These are phyloP conservation scores for Brachypodium distachyon DNA, from an alignment of 202 grass and related monocot species.

Conservation along the genomic window DNA sequence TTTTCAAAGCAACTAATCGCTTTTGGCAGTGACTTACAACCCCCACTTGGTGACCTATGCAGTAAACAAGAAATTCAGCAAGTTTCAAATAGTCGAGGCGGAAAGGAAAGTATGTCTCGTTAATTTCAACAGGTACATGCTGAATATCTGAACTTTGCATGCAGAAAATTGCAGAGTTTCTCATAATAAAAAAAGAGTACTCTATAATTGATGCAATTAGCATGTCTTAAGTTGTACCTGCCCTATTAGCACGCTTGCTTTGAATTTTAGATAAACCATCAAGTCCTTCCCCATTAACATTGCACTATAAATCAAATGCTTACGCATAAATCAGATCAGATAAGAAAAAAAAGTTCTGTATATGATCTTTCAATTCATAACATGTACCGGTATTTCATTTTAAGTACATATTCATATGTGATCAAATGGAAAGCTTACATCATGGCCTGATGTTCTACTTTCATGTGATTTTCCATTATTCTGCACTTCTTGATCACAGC, in stretches of 20 bases:
- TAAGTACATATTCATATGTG: not conserved
- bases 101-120: not conserved
- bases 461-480: not conserved
- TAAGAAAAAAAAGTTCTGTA: not conserved
- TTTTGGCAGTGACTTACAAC: constrained; percentile 46
- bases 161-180: not conserved
- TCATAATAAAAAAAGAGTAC: not conserved
- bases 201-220: not conserved
- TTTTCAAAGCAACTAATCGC: constrained; percentile 66
- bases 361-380: not conserved
- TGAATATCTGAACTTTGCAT: not conserved
- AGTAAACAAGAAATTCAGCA: not conserved
- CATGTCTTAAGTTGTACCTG: constrained; percentile 11
- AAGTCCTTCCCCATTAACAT: not conserved
- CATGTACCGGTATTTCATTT: not conserved
- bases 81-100: not conserved
- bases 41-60: constrained; percentile 30
- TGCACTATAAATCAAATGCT: constrained; percentile 5
- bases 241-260: not conserved
- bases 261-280: not conserved
- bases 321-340: not conserved
- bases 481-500: not conserved
- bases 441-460: constrained; percentile 1
- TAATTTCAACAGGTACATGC: not conserved
- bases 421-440: constrained; percentile 13